A percentile compares a stretch with the other conserved stretches of the same genome.
Conservation (phyloP, 495 filamentous ascomycete species). For the Antarctomyces pellizariae region DNA sequence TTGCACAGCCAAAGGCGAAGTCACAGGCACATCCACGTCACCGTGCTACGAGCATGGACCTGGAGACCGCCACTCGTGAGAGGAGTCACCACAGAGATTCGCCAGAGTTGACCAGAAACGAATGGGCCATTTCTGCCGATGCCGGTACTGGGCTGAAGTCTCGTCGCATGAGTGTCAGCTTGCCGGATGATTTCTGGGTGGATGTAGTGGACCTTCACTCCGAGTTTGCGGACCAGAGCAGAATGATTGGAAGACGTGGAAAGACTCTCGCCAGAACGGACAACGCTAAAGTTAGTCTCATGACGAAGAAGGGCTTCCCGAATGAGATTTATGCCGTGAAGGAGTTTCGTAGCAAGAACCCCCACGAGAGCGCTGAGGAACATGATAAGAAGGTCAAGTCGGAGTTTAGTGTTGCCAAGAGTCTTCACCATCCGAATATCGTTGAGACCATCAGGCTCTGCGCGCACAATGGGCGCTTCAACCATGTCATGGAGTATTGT, state of each 20-base stretch:
- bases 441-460: slow-evolving; percentile 50
- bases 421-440: slow-evolving; percentile 55
- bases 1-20: too few species aligned
- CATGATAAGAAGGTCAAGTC: slow-evolving; percentile 62
- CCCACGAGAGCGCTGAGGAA: slow-evolving; percentile 34
- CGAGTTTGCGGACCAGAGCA: slow-evolving; percentile 34
- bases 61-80: slow-evolving; percentile 3
- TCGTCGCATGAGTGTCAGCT: slow-evolving; percentile 33
- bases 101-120: slow-evolving; percentile 6
- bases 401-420: slow-evolving; percentile 57
- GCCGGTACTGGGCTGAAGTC: slow-evolving; percentile 42
- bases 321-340: slow-evolving; percentile 50
- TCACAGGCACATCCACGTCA: slow-evolving; percentile 1
- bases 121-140: slow-evolving; percentile 30
- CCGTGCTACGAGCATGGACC: slow-evolving; percentile 10
- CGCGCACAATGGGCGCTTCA: slow-evolving; percentile 40
- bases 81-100: slow-evolving; percentile 1
- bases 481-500: slow-evolving; percentile 75
- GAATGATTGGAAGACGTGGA: slow-evolving; percentile 31
- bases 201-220: slow-evolving; percentile 33
- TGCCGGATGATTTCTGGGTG: slow-evolving; percentile 39
- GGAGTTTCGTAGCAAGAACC: slow-evolving; percentile 41
- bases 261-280: slow-evolving; percentile 50
- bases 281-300: slow-evolving; percentile 46
- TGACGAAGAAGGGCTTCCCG: slow-evolving; percentile 29